Percentiles rank a stretch among this genome's conserved stretches.
These are phyloP conservation scores for Dactylorhiza incarnata DNA, from an alignment of 106 monocot genomes.

Conservation along the genomic window DNA sequence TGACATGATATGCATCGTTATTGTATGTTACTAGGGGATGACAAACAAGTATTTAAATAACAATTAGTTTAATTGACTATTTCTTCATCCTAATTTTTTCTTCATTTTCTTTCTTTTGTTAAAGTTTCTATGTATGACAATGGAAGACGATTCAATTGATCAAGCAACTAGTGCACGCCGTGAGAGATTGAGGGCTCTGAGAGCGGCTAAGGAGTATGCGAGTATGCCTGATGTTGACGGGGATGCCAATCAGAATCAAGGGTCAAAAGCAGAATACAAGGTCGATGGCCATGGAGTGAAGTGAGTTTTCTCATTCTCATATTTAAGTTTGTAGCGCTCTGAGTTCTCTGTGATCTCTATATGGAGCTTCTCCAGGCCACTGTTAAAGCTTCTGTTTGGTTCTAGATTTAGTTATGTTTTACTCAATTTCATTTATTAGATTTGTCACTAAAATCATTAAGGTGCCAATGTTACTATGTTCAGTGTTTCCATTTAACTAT, in stretches of 20 bases:
- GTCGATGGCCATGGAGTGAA: background rate
- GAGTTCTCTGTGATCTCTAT: background rate
- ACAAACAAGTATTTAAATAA: too few species aligned
- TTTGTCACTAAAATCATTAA: too few species aligned
- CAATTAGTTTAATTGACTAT: background rate
- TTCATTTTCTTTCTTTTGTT: background rate
- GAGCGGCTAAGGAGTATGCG: conserved; percentile 47
- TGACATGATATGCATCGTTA: too few species aligned
- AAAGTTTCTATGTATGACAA: conserved; percentile 1
- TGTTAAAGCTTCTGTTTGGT: background rate
- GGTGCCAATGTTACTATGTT: too few species aligned
- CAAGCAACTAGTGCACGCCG: conserved; percentile 36
- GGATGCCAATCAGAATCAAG: background rate
- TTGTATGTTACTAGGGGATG: too few species aligned
- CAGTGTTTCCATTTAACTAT: too few species aligned
- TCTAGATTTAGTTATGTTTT: background rate
- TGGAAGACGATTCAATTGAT: conserved; percentile 44
- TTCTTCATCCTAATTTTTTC: background rate
- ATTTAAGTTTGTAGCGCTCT: background rate
- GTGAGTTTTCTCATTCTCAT: background rate
- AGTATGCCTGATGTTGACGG: conserved; percentile 25
- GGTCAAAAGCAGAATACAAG: background rate
- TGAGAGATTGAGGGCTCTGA: conserved; percentile 51
- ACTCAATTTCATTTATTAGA: too few species aligned
- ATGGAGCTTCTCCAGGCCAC: background rate